These are phyloP conservation scores for Trichosanthes truncata DNA, from an alignment of 306 rosid species.

Conservation along the genomic window DNA sequence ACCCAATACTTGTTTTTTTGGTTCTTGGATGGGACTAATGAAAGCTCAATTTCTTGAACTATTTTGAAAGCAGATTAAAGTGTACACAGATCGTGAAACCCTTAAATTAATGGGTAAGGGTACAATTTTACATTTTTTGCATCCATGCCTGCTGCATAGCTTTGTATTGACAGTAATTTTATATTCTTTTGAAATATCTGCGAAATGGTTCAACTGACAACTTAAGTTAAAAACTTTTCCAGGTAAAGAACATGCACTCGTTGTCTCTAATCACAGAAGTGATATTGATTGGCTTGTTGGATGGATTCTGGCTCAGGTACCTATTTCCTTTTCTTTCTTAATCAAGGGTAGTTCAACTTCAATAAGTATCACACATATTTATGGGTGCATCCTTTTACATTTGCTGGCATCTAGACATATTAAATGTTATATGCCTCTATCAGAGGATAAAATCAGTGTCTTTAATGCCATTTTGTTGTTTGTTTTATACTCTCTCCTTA, in stretches of 20 bases:
- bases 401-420: background rate
- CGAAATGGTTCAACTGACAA: conserved; percentile 2
- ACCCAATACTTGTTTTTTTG: background rate
- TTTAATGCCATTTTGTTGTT: conserved; percentile 6
- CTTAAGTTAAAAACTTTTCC: conserved; percentile 21
- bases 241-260: conserved; percentile 93
- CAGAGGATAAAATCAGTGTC: conserved; percentile 3
- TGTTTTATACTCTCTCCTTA: conserved; percentile 13
- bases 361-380: background rate
- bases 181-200: background rate
- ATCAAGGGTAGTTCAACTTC: conserved; percentile 3
- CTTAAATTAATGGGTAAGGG: conserved; percentile 69
- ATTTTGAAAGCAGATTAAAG: conserved; percentile 47
- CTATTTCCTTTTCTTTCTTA: conserved; percentile 9
- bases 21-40: background rate
- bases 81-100: conserved; percentile 62
- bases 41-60: conserved; percentile 21
- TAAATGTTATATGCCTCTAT: background rate
- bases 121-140: background rate
- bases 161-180: conserved; percentile 5
- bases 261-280: conserved; percentile 74
- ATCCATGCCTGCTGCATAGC: background rate
- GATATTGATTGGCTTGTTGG: conserved; percentile 97
- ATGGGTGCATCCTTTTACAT: conserved; percentile 2
- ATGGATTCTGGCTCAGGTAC: conserved; percentile 90